These are phyloP conservation scores for Lactarius evosmus DNA, from an alignment of 768 basidiomycete species.

Conservation along the genomic window DNA sequence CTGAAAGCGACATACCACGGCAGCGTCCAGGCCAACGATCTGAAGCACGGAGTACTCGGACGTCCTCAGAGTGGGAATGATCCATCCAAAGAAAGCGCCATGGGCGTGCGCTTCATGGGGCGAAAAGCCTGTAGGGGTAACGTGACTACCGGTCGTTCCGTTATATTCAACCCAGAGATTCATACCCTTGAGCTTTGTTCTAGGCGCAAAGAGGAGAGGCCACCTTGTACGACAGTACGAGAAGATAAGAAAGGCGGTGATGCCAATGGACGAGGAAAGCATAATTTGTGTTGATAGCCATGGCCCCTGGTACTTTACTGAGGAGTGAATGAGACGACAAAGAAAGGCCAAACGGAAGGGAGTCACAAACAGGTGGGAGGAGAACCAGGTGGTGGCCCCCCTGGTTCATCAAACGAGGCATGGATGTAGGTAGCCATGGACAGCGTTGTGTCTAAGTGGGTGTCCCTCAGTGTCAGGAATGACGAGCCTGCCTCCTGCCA, in stretches of 20 bases:
- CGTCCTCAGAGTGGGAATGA: conserved; percentile 84
- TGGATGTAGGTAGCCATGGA: background rate
- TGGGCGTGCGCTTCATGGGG: conserved; percentile 90
- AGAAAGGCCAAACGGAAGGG: conserved; percentile 7
- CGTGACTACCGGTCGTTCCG: conserved; percentile 15
- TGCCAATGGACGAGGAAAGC: conserved; percentile 73
- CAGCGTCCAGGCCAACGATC: conserved; percentile 95
- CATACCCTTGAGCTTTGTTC: conserved; percentile 91
- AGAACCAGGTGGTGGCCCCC: conserved; percentile 55
- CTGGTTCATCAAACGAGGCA: conserved; percentile 36
- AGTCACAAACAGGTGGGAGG: conserved; percentile 57
- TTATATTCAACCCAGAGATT: background rate
- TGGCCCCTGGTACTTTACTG: conserved; percentile 84
- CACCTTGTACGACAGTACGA: conserved; percentile 85
- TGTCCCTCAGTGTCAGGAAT: conserved; percentile 1
- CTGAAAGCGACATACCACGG: conserved; percentile 64
- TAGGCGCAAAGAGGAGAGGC: conserved; percentile 87
- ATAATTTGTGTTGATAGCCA: conserved; percentile 93
- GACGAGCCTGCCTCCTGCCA: background rate
- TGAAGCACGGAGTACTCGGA: conserved; percentile 93
- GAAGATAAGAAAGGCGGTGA: conserved; percentile 81
- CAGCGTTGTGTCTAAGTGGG: background rate
- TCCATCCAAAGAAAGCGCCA: conserved; percentile 91
- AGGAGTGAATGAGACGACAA: conserved; percentile 18
- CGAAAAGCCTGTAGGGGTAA: conserved; percentile 67